Conservation (phyloP, 2,329 filamentous ascomycete genomes). For the Calonectria naviculata region DNA sequence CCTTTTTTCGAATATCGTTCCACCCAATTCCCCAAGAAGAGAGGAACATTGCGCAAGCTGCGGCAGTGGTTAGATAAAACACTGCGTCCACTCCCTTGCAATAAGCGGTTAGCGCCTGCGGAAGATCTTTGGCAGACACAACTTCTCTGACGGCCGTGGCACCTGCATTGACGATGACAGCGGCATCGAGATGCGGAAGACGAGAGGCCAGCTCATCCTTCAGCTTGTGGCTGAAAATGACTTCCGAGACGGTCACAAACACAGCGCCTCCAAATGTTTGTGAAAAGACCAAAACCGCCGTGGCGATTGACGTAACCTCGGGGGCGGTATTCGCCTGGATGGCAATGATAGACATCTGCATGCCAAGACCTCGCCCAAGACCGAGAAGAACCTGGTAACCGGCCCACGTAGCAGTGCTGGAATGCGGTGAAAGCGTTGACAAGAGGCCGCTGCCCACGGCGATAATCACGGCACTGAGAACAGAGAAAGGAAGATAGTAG, state of each 20-base stretch:
- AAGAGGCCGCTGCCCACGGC: slow-evolving; percentile 53
- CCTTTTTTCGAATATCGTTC: slow-evolving; percentile 55
- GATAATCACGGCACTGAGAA: slow-evolving; percentile 44
- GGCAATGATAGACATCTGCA: slow-evolving; percentile 53
- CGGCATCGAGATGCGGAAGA: slow-evolving; percentile 43
- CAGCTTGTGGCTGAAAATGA: slow-evolving; percentile 47
- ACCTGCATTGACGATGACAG: slow-evolving; percentile 53
- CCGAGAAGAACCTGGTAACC: slow-evolving; percentile 56
- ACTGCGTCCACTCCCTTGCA: slow-evolving; percentile 44
- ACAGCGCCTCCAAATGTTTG: slow-evolving; percentile 55
- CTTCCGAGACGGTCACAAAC: slow-evolving; percentile 52
- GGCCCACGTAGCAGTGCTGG: slow-evolving; percentile 52
- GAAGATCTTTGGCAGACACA: slow-evolving; percentile 44
- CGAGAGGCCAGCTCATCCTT: slow-evolving; percentile 41
- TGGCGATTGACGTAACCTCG: slow-evolving; percentile 39
- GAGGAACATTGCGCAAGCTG: slow-evolving; percentile 45
- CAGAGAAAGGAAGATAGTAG: slow-evolving; percentile 57
- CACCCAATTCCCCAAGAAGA: slow-evolving; percentile 58
- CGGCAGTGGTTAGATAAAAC: slow-evolving; percentile 45
- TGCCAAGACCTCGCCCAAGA: slow-evolving; percentile 54
- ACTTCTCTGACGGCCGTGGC: slow-evolving; percentile 51
- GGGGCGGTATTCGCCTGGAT: slow-evolving; percentile 41
- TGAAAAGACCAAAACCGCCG: slow-evolving; percentile 38
- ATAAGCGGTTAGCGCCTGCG: slow-evolving; percentile 54
- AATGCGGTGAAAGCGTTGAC: slow-evolving; percentile 51